These are phyloP conservation scores for Phyllosticta paracitricarpa DNA, from an alignment of 2,329 filamentous ascomycete genomes.

Conservation along the genomic window DNA sequence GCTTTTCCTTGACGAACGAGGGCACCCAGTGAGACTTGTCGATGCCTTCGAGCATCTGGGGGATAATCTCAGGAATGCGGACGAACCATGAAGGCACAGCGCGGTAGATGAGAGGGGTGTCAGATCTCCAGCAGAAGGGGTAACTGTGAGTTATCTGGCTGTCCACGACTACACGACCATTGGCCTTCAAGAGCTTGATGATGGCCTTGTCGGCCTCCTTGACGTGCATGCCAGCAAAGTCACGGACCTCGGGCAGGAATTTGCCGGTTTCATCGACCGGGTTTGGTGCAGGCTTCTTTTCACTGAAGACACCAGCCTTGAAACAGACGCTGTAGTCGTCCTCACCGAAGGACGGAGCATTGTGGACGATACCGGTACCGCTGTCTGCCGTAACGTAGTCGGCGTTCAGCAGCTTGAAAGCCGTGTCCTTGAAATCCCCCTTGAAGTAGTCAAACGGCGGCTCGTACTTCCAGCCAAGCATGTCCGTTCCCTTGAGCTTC, in stretches of 20 bases:
- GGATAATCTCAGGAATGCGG: constrained; percentile 72
- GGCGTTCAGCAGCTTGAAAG: constrained; percentile 73
- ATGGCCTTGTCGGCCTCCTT: constrained; percentile 89
- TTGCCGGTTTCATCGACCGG: constrained; percentile 77
- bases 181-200: constrained; percentile 74
- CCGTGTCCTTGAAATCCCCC: constrained; percentile 75
- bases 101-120: constrained; percentile 85
- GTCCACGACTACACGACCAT: constrained; percentile 69
- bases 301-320: constrained; percentile 65
- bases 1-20: constrained; percentile 77
- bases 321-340: constrained; percentile 86
- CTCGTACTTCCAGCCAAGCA: constrained; percentile 82
- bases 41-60: constrained; percentile 83
- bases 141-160: constrained; percentile 86
- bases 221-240: constrained; percentile 81
- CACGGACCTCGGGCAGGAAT: constrained; percentile 65
- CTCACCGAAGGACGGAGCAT: constrained; percentile 87
- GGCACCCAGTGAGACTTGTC: constrained; percentile 89
- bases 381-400: constrained; percentile 81
- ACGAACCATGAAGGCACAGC: constrained; percentile 95
- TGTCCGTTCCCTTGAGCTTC: constrained; percentile 71
- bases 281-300: constrained; percentile 71
- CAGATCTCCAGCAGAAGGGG: constrained; percentile 89
- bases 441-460: constrained; percentile 86
- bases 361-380: constrained; percentile 89